Base-by-base conservation (phyloP, 768 basidiomycete species). In the Leccinum boreale region DNA sequence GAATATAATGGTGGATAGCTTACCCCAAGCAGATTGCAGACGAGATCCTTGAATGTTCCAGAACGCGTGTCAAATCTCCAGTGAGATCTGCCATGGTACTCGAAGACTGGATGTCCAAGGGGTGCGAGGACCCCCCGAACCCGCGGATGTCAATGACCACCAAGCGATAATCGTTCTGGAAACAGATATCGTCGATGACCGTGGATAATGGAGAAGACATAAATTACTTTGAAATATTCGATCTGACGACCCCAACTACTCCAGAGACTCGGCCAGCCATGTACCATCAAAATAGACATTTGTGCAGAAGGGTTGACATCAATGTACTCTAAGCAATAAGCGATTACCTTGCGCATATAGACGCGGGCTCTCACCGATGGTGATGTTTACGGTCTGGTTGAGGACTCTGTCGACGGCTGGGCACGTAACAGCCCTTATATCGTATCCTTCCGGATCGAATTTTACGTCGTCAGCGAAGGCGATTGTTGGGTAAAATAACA, bases 221-320 rank as follows among this genome's bases (percentile, higher is more conserved):
- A 17, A 59, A 66, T 31, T 61, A 81, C 88, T 74, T 85, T 70
- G 68, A 90, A 85, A 58, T 82, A 80, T 52, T 82, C 73, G 17
- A 91, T 89, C 66, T 91, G 89, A 31, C 79, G 79, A 35, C 84
- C 78, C 89, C 89, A 91, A 19, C 80, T 81, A 54, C 83, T 85
- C 89, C 89, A 91, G 4, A 90, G 68, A 61, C 84, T 79, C 1
- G 89, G 89, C 89, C 89, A 91, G 4, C 89, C 89, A 63, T 91
- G 89, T 0, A 90, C 83, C 78, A 91, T 79, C 29, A 91, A 50
- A 3, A 90, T 71, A 0, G 84, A 81, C 14, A 70, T 75, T 26
- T 78, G 69, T 3, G 81, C 81, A 0, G 57, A 60, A 10, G 84
- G 77, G 59, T 89, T 88, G 58, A 89, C 65, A 42, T 90, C 80